Conservation (phyloP, 345 rosid species). For the Eutrema heterophyllum region DNA sequence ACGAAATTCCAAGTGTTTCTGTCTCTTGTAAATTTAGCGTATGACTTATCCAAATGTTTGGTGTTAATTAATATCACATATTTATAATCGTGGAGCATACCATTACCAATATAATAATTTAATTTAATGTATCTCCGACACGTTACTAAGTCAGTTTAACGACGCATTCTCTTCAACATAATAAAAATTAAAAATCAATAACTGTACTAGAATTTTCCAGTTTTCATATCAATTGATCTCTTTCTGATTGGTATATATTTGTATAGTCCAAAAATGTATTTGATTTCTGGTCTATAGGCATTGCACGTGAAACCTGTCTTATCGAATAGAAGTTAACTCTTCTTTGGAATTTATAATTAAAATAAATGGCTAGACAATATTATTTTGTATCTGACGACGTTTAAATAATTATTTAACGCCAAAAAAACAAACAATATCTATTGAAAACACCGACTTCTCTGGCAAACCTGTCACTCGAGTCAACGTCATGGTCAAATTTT, state of each 20-base stretch:
- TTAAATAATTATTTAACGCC: conserved; percentile 11
- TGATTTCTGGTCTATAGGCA: conserved; percentile 26
- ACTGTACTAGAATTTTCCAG: not conserved
- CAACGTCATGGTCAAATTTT: conserved; percentile 23
- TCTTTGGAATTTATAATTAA: not conserved
- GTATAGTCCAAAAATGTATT: conserved; percentile 13
- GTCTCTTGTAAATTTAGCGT: conserved; percentile 30
- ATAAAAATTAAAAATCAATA: not conserved
- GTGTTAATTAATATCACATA: conserved; percentile 19
- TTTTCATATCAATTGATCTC: not conserved
- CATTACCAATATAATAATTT: not conserved
- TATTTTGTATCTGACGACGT: conserved; percentile 14
- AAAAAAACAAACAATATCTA: conserved; percentile 8
- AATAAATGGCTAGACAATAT: conserved; percentile 13
- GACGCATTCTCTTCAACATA: not conserved
- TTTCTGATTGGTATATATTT: conserved; percentile 1
- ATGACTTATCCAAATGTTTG: conserved; percentile 26
- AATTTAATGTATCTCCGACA: not conserved
- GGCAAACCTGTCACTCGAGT: conserved; percentile 30
- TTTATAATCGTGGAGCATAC: conserved; percentile 11
- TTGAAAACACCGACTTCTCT: conserved; percentile 37
- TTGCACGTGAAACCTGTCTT: conserved; percentile 35
- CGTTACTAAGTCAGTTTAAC: conserved; percentile 5
- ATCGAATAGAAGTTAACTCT: conserved; percentile 1
- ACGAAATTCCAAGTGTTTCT: conserved; percentile 23